Conservation (phyloP, 192 early-diverging fungal genomes). For the Coemansia asiatica region DNA sequence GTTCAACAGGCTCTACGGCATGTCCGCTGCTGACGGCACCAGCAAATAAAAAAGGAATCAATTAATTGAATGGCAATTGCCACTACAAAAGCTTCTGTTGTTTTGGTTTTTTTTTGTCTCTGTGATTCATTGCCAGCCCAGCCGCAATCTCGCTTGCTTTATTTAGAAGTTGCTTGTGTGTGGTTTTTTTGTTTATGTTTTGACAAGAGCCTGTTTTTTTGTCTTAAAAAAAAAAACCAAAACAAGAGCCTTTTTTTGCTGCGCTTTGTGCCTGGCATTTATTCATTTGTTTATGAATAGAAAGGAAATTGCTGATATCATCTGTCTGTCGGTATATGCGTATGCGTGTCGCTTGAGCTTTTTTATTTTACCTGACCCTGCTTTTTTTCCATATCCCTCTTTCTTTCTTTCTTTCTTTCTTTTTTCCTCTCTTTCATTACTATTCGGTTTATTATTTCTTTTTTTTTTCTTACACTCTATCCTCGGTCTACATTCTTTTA, state of each 20-base stretch:
- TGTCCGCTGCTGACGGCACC: slow-evolving; percentile 22
- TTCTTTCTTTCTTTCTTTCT: slow-evolving; percentile 2
- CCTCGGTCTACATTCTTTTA: too few relatives aligned
- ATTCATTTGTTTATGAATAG: not conserved
- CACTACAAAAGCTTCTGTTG: not conserved
- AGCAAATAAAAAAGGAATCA: not conserved
- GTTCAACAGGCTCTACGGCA: slow-evolving; percentile 77
- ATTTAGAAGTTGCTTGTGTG: slow-evolving; percentile 4
- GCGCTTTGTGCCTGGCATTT: slow-evolving; percentile 1
- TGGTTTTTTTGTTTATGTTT: not conserved
- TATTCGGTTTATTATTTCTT: too few relatives aligned
- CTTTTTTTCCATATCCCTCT: too few relatives aligned
- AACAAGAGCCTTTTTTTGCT: too few relatives aligned
- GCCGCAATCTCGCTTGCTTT: too few relatives aligned
- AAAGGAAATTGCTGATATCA: too few relatives aligned
- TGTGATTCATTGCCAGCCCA: not conserved
- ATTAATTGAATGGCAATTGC: not conserved
- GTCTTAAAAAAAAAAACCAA: not conserved
- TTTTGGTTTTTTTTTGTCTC: not conserved
- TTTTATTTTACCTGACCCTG: slow-evolving; percentile 1
- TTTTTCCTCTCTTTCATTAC: too few relatives aligned
- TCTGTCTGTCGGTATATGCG: slow-evolving; percentile 14
- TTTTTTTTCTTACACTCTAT: too few relatives aligned
- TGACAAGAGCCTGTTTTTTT: not conserved
- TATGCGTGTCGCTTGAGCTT: slow-evolving; percentile 8